Percentiles rank a stretch among this genome's conserved stretches.
phyloP scores from a whole-genome alignment of 202 grass and related monocot species.

The Digitaria exilis region DNA sequence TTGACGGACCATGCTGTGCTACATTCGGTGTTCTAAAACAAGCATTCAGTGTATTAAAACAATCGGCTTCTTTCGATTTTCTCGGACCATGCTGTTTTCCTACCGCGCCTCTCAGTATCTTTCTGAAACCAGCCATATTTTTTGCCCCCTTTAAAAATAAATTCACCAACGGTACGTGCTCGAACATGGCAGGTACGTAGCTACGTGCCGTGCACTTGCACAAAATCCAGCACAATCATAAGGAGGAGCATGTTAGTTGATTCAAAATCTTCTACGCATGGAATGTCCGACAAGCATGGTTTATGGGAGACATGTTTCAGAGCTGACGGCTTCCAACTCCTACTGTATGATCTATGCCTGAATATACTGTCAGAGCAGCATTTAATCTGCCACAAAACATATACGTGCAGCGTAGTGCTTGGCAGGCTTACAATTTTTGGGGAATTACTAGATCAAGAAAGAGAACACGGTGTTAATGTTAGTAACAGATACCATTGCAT shows the following conservation, averaged over 20 bases:
- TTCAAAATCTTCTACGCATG: not conserved
- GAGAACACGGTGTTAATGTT: not conserved
- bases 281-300: slow-evolving; percentile 19
- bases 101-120: not conserved
- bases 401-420: not conserved
- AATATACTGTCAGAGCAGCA: not conserved
- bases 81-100: not conserved
- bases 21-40: no score
- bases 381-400: not conserved
- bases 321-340: not conserved
- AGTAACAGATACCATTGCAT: not conserved
- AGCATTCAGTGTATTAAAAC: not conserved
- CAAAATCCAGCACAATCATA: not conserved
- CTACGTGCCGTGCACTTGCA: not conserved
- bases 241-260: not conserved
- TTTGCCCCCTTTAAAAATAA: not conserved
- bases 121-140: not conserved
- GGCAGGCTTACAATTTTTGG: not conserved
- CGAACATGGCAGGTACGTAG: not conserved
- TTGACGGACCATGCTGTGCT: no score
- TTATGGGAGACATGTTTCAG: slow-evolving; percentile 36
- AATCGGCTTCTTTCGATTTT: not conserved
- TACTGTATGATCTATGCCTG: not conserved
- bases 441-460: not conserved
- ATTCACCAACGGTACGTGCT: not conserved